Conservation (phyloP, 2,329 filamentous ascomycete genomes). For the Colletotrichum sublineola region DNA sequence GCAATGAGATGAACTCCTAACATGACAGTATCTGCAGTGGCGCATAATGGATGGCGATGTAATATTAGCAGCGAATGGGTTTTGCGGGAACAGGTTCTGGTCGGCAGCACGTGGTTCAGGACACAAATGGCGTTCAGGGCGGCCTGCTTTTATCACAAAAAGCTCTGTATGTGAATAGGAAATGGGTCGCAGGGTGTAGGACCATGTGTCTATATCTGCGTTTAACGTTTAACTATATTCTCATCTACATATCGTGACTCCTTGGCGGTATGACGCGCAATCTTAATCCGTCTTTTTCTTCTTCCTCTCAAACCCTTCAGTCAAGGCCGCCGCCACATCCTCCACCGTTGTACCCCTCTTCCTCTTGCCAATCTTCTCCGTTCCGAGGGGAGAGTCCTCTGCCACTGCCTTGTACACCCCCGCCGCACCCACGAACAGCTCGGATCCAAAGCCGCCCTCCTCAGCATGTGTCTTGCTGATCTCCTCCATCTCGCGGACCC, state of each 20-base stretch:
- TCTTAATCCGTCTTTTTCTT: slow-evolving; percentile 53
- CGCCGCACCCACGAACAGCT: slow-evolving; percentile 71
- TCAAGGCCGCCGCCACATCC: slow-evolving; percentile 66
- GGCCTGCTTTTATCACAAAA: not conserved
- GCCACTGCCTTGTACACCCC: slow-evolving; percentile 73
- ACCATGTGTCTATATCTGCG: not conserved
- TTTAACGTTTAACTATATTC: not conserved
- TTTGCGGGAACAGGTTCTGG: not conserved
- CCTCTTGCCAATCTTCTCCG: slow-evolving; percentile 69
- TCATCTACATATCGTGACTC: not conserved
- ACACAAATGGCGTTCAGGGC: slow-evolving; percentile 20
- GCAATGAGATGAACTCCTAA: not conserved
- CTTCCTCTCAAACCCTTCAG: slow-evolving; percentile 62
- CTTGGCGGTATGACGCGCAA: too few species aligned
- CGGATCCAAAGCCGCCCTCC: slow-evolving; percentile 72
- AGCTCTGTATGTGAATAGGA: not conserved
- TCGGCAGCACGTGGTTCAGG: slow-evolving; percentile 1
- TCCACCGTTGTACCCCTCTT: slow-evolving; percentile 68
- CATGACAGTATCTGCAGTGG: slow-evolving; percentile 8
- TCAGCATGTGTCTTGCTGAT: slow-evolving; percentile 75
- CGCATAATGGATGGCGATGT: slow-evolving; percentile 18
- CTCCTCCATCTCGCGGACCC: slow-evolving; percentile 83
- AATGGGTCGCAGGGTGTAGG: not conserved
- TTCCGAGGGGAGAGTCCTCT: slow-evolving; percentile 70
- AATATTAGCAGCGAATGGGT: not conserved